Conservation (phyloP, 2,329 filamentous ascomycete genomes). For the Epicoccum nigrum region DNA sequence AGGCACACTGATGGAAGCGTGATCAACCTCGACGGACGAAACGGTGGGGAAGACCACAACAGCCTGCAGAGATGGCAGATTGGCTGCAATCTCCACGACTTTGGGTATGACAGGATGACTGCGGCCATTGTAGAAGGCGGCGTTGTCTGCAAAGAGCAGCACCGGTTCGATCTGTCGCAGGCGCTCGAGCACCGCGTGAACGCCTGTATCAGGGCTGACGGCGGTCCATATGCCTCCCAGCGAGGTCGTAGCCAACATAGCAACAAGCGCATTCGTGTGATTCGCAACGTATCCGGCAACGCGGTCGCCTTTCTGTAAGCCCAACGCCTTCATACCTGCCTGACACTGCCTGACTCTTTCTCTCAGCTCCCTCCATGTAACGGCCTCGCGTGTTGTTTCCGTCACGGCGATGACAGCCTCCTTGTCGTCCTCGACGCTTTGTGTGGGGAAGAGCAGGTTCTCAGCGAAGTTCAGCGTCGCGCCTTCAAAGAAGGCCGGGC, state of each 20-base stretch:
- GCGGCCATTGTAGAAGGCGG: constrained; percentile 88
- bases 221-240: constrained; percentile 92
- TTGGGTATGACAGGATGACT: constrained; percentile 81
- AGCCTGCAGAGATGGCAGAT: constrained; percentile 69
- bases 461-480: constrained; percentile 90
- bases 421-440: constrained; percentile 62
- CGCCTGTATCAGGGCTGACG: constrained; percentile 89
- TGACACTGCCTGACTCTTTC: constrained; percentile 78
- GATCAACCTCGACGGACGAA: constrained; percentile 47
- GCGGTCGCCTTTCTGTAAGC: constrained; percentile 66
- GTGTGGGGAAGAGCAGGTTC: constrained; percentile 82
- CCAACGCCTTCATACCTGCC: constrained; percentile 69
- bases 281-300: constrained; percentile 84
- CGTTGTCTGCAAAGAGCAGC: constrained; percentile 86
- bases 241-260: constrained; percentile 82
- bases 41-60: constrained; percentile 78
- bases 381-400: constrained; percentile 69
- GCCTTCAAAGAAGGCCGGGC: constrained; percentile 82
- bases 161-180: constrained; percentile 83
- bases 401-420: constrained; percentile 81
- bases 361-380: constrained; percentile 81
- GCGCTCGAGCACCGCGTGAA: constrained; percentile 87
- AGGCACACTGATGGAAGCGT: constrained; percentile 49
- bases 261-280: constrained; percentile 83
- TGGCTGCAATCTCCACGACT: constrained; percentile 74